A percentile compares a stretch with the other conserved stretches of the same genome.
Conservation (phyloP, 2,329 filamentous ascomycete genomes). For the Paramyrothecium sp. region DNA sequence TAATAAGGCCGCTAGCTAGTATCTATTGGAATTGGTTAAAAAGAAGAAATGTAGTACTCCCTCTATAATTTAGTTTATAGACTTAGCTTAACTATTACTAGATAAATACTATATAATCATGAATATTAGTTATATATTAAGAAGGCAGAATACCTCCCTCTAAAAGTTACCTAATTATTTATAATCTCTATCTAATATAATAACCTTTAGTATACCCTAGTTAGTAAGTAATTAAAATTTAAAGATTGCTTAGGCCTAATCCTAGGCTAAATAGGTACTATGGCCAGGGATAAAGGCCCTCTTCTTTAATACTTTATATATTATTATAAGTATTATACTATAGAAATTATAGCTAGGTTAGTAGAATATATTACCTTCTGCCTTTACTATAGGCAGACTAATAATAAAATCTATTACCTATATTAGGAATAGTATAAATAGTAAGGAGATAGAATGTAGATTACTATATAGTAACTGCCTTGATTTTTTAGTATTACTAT, state of each 20-base stretch:
- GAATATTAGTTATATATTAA: not conserved
- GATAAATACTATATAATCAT: not conserved
- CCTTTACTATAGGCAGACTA: not conserved
- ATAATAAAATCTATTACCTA: not conserved
- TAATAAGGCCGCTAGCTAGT: not conserved
- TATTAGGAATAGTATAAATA: conserved; percentile 1
- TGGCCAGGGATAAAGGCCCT: too few relatives aligned
- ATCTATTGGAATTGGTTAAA: not conserved
- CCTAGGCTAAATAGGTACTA: too few relatives aligned
- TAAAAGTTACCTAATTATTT: not conserved
- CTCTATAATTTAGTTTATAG: not conserved
- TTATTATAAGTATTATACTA: not conserved
- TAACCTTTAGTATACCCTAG: not conserved
- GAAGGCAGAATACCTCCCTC: not conserved
- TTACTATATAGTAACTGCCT: not conserved
- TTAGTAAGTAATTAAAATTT: not conserved
- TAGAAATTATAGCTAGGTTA: not conserved
- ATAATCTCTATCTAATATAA: not conserved
- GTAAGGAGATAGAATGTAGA: not conserved
- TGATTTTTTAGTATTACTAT: not conserved
- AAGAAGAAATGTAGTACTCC: not conserved
- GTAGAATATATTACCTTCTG: not conserved
- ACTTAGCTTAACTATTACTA: not conserved
- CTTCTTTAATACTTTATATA: not conserved
- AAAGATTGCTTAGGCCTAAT: too few relatives aligned